Conservation (phyloP, 78 protist genomes). For the Creolimax fragrantissima region DNA sequence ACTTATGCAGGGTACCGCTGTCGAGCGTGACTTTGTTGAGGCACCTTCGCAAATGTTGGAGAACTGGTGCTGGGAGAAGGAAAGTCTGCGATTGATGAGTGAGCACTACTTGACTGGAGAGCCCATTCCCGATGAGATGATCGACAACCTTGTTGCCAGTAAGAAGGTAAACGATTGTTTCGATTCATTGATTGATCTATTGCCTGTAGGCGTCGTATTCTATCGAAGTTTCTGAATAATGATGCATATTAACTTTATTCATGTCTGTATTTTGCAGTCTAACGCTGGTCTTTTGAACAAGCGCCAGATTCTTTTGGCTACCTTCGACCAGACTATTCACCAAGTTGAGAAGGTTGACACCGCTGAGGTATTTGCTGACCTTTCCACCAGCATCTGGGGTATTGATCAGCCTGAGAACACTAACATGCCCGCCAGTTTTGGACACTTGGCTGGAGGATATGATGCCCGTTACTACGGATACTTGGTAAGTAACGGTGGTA, state of each 20-base stretch:
- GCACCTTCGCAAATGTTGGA: conserved; percentile 50
- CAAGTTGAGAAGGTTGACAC: background rate
- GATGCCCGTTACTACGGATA: conserved; percentile 70
- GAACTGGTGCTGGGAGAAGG: conserved; percentile 52
- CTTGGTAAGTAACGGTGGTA: conserved; percentile 16
- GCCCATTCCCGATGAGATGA: conserved; percentile 31
- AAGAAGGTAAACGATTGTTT: background rate
- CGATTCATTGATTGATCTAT: background rate
- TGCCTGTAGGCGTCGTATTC: background rate
- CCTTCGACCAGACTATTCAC: conserved; percentile 41
- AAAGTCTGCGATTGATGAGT: conserved; percentile 3
- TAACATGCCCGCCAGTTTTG: conserved; percentile 20
- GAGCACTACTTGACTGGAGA: conserved; percentile 42
- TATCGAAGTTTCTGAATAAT: background rate
- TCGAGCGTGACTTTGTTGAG: conserved; percentile 58
- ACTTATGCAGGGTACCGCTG: conserved; percentile 28
- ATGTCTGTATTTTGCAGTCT: background rate
- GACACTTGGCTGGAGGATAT: conserved; percentile 44
- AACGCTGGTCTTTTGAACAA: background rate
- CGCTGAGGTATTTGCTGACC: too few relatives aligned
- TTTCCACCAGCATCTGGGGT: too few relatives aligned
- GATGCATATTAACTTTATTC: background rate
- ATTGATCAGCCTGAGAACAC: too few relatives aligned
- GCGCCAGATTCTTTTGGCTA: conserved; percentile 30
- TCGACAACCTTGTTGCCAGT: background rate